Evolutionary conservation across 1,284 basidiomycete genomes (phyloP).

Genomic region (Cutaneotrichosporon mucoides): DNA sequence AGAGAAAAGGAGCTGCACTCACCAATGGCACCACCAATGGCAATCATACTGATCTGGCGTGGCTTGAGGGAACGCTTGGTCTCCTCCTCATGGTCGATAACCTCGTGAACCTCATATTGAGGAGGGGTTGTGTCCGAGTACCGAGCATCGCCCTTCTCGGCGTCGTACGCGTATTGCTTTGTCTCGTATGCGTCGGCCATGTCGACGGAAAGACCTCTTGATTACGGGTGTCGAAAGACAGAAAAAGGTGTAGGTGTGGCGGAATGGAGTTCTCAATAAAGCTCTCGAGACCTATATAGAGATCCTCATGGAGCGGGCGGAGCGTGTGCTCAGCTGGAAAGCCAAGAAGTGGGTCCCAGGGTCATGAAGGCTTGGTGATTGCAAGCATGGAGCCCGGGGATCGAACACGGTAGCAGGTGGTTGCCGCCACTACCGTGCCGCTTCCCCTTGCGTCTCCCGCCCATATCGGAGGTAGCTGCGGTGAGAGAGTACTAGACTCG

Average conservation of each 20-base stretch:
- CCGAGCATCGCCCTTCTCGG: slow-evolving; percentile 2
- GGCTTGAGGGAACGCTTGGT: slow-evolving; percentile 39
- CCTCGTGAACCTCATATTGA: not conserved
- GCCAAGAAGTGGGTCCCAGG: no score
- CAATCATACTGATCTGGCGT: slow-evolving; percentile 45
- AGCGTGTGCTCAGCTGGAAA: no score
- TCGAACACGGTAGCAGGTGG: no score
- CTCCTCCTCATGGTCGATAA: slow-evolving; percentile 8
- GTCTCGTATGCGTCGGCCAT: not conserved
- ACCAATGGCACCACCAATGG: slow-evolving; percentile 53
- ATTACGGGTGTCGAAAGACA: not conserved
- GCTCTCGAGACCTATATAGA: no score
- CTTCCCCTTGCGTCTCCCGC: not conserved
- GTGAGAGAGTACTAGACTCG: no score
- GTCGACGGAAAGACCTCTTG: not conserved
- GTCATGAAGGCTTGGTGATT: no score
- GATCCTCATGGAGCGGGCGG: no score
- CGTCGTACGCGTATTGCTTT: slow-evolving; percentile 2
- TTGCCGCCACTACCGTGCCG: not conserved
- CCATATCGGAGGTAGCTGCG: no score
- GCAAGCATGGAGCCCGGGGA: no score
- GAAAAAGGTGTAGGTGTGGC: not conserved
- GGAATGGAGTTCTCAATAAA: not conserved
- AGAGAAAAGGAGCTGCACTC: not conserved
- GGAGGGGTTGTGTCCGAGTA: not conserved